Conservation (phyloP, 306 rosid genomes). For the Rosa chinensis region DNA sequence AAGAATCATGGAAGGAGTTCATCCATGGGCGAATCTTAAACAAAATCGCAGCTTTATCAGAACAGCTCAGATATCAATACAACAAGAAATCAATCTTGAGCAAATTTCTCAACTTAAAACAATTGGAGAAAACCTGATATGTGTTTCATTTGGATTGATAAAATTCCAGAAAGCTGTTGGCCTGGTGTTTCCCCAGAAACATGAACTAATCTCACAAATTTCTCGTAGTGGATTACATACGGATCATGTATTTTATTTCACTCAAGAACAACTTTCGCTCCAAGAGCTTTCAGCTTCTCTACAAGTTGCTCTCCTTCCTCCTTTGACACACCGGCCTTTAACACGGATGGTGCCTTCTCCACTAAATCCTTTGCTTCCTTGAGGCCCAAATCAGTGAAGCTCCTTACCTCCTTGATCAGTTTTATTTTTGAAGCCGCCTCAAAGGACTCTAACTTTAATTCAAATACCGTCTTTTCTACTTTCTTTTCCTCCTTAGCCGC, state of each 20-base stretch:
- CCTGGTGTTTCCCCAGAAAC: slow-evolving; percentile 10
- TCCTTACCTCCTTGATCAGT: slow-evolving; percentile 81
- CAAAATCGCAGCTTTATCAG: slow-evolving; percentile 6
- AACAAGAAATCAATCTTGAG: not conserved
- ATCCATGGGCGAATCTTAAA: not conserved
- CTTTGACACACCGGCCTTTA: slow-evolving; percentile 81
- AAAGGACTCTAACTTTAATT: slow-evolving; percentile 72
- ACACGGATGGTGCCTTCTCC: slow-evolving; percentile 73
- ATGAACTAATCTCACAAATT: slow-evolving; percentile 2
- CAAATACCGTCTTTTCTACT: slow-evolving; percentile 75
- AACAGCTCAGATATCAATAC: slow-evolving; percentile 11
- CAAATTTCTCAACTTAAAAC: slow-evolving; percentile 14
- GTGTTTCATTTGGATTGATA: not conserved
- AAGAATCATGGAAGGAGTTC: slow-evolving; percentile 7
- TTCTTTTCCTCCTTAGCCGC: slow-evolving; percentile 74
- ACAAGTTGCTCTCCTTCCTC: slow-evolving; percentile 82
- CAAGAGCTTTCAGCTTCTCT: slow-evolving; percentile 86
- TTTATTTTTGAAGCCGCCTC: slow-evolving; percentile 86
- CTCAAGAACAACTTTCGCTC: slow-evolving; percentile 83
- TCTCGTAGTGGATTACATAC: not conserved
- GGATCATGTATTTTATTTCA: slow-evolving; percentile 26
- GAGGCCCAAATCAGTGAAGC: slow-evolving; percentile 82
- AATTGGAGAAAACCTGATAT: slow-evolving; percentile 5
- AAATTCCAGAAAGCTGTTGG: not conserved
- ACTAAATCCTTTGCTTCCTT: slow-evolving; percentile 88